phyloP scores from a whole-genome alignment of 306 rosid genomes.

The Coriaria nepalensis region DNA sequence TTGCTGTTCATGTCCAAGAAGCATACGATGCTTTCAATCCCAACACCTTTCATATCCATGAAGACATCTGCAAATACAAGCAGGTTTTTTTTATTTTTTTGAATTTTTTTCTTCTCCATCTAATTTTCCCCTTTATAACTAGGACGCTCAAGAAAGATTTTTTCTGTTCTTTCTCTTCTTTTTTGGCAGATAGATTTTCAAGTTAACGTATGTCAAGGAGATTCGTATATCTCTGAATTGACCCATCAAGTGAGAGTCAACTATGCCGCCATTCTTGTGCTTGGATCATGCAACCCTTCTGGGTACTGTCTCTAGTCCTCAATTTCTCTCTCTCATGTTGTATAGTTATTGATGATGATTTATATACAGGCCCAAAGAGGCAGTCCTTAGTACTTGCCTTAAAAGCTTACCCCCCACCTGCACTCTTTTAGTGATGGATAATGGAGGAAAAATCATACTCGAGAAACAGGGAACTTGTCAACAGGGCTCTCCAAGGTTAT shows the following conservation, averaged over 20 bases:
- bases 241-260: conserved; percentile 27
- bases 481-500: too few species aligned
- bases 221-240: conserved; percentile 26
- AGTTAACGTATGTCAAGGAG: conserved; percentile 28
- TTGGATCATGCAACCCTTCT: conserved; percentile 26
- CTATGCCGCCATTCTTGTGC: conserved; percentile 25
- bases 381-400: too few species aligned
- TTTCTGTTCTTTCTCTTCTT: neutral
- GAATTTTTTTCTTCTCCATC: neutral
- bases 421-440: too few species aligned
- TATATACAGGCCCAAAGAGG: too few species aligned
- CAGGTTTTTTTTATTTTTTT: conserved; percentile 10
- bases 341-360: too few species aligned
- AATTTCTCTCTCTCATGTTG: neutral
- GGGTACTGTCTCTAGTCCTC: conserved; percentile 15
- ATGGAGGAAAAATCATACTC: too few species aligned
- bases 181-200: conserved; percentile 35
- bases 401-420: too few species aligned
- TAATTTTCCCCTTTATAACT: neutral
- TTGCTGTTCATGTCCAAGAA: conserved; percentile 24
- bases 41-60: conserved; percentile 36
- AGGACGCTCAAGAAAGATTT: neutral
- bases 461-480: too few species aligned
- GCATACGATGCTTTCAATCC: conserved; percentile 25
- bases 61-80: conserved; percentile 38